Percentiles rank a stretch among this genome's conserved stretches.
These are phyloP conservation scores for Amanita brunnescens DNA, from an alignment of 768 basidiomycete species.

Conservation along the genomic window DNA sequence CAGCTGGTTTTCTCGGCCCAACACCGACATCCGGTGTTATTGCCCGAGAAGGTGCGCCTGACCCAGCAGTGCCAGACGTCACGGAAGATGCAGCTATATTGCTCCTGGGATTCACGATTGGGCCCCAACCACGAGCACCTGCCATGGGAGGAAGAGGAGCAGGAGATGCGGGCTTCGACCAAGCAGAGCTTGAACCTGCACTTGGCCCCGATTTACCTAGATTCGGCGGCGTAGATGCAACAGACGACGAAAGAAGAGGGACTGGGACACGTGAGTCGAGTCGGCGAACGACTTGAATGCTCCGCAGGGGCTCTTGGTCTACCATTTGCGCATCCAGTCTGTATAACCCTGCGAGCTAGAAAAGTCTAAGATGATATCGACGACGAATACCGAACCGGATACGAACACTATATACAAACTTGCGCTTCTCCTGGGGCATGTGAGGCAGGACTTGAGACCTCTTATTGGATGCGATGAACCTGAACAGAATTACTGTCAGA, in stretches of 20 bases:
- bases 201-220: conserved; percentile 57
- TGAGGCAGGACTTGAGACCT: conserved; percentile 66
- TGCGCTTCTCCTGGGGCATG: conserved; percentile 72
- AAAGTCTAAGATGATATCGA: not conserved
- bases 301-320: conserved; percentile 84
- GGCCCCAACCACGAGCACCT: conserved; percentile 8
- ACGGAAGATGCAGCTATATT: not conserved
- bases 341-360: conserved; percentile 68
- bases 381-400: not conserved
- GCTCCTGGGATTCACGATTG: not conserved
- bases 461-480: conserved; percentile 64
- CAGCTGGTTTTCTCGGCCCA: conserved; percentile 5
- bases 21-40: not conserved
- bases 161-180: not conserved
- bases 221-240: conserved; percentile 24
- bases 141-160: not conserved
- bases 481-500: conserved; percentile 17
- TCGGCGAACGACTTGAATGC: conserved; percentile 75
- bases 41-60: not conserved
- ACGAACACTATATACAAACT: conserved; percentile 74
- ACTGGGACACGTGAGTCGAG: conserved; percentile 74
- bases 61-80: not conserved
- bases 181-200: not conserved
- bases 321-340: conserved; percentile 80
- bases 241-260: conserved; percentile 53